phyloP scores from a whole-genome alignment of 352 stramenopile species.

The Phytophthora pistaciae region DNA sequence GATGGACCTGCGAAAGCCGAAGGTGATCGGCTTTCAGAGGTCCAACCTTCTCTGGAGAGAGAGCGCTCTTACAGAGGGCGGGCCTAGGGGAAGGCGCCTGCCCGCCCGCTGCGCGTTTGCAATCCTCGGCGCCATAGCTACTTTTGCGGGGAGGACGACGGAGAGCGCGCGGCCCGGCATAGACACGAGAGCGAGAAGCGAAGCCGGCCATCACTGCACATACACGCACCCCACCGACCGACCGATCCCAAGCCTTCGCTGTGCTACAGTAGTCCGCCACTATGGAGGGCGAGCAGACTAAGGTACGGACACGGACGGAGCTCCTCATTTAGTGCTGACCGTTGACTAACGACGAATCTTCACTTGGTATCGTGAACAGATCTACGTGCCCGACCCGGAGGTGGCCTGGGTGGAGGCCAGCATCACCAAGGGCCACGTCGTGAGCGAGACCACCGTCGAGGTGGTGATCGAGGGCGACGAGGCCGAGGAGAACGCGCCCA shows the following conservation, averaged over 20 bases:
- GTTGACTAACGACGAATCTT: neutral
- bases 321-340: neutral
- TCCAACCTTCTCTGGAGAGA: slow-evolving; percentile 32
- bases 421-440: slow-evolving; percentile 83
- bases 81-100: slow-evolving; percentile 19
- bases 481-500: slow-evolving; percentile 67
- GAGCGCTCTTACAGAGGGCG: slow-evolving; percentile 23
- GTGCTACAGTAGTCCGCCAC: slow-evolving; percentile 9
- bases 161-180: slow-evolving; percentile 12
- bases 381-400: slow-evolving; percentile 84
- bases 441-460: slow-evolving; percentile 85
- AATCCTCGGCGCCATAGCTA: slow-evolving; percentile 33
- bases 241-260: neutral
- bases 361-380: slow-evolving; percentile 35
- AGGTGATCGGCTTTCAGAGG: slow-evolving; percentile 29
- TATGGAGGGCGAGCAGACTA: slow-evolving; percentile 61
- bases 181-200: slow-evolving; percentile 8
- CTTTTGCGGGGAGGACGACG: slow-evolving; percentile 46
- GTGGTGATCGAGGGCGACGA: slow-evolving; percentile 80
- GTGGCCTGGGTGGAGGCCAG: slow-evolving; percentile 87
- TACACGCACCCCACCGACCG: neutral
- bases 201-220: neutral
- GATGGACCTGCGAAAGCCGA: too few relatives aligned
- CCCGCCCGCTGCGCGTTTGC: slow-evolving; percentile 22
- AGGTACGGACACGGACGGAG: slow-evolving; percentile 22